Evolutionary conservation across 345 rosid genomes (phyloP).

Genomic region (Brassica cretica): DNA sequence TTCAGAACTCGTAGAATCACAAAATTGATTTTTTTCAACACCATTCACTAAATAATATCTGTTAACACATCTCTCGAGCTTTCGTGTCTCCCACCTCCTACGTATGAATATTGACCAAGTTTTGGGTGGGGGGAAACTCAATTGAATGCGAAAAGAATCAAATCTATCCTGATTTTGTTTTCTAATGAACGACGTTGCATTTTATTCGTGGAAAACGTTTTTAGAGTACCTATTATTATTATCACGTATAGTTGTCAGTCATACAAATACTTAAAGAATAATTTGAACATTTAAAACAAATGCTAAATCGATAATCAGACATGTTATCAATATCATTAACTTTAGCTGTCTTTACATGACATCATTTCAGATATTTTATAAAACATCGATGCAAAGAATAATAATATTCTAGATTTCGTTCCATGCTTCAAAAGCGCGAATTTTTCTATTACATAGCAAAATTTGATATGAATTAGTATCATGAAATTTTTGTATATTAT

Average conservation of each 20-base stretch:
- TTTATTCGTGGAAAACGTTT: not conserved
- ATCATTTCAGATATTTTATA: not conserved
- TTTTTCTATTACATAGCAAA: too few species aligned
- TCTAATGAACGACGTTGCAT: not conserved
- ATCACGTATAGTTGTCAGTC: too few species aligned
- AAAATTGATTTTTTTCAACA: not conserved
- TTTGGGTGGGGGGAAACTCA: not conserved
- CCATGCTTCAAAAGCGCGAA: too few species aligned
- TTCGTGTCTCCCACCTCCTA: not conserved
- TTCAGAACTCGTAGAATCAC: not conserved
- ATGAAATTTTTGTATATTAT: not conserved
- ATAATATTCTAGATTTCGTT: too few species aligned
- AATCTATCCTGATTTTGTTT: not conserved
- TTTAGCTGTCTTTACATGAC: not conserved
- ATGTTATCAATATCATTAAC: conserved; percentile 4
- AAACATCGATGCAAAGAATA: not conserved
- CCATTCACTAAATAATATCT: too few species aligned
- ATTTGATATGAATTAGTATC: not conserved
- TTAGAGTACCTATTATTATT: conserved; percentile 9
- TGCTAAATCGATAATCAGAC: not conserved
- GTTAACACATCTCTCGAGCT: conserved; percentile 22
- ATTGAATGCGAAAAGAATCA: not conserved
- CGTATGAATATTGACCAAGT: not conserved
- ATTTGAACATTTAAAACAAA: not conserved
- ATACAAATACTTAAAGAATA: not conserved